Percentiles rank a stretch among this genome's conserved stretches.
Conservation (phyloP, 345 rosid species). For the Camelina laxa region DNA sequence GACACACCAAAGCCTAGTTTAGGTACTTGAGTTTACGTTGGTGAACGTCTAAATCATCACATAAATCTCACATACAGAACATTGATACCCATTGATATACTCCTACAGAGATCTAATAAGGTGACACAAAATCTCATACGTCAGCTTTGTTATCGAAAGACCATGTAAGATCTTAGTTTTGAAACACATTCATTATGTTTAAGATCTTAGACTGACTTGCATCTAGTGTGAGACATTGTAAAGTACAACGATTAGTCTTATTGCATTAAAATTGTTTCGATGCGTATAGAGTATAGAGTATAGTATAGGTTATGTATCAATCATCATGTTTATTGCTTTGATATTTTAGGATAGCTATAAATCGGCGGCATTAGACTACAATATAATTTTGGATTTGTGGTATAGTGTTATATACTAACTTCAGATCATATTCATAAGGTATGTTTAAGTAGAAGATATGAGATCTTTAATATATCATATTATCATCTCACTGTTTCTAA, state of each 20-base stretch:
- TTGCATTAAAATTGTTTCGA: background rate
- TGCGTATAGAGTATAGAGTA: background rate
- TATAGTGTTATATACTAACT: background rate
- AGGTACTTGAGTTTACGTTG: background rate
- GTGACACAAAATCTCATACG: background rate
- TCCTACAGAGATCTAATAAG: background rate
- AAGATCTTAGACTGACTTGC: background rate
- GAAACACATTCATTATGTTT: background rate
- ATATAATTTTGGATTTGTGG: background rate
- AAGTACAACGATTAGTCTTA: background rate
- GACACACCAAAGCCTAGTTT: background rate
- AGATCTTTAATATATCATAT: too few species aligned
- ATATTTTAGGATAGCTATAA: background rate
- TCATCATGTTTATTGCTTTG: conserved; percentile 13
- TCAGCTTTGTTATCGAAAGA: background rate
- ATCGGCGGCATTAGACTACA: background rate
- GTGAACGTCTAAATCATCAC: background rate
- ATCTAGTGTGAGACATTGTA: background rate
- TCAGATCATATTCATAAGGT: background rate
- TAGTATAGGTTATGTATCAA: background rate
- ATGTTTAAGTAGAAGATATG: background rate
- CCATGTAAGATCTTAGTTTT: background rate
- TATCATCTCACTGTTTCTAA: too few species aligned
- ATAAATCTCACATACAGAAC: background rate
- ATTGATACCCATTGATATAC: background rate